Conservation (phyloP, 1,284 basidiomycete genomes). For the Leccinum subrobustum region DNA sequence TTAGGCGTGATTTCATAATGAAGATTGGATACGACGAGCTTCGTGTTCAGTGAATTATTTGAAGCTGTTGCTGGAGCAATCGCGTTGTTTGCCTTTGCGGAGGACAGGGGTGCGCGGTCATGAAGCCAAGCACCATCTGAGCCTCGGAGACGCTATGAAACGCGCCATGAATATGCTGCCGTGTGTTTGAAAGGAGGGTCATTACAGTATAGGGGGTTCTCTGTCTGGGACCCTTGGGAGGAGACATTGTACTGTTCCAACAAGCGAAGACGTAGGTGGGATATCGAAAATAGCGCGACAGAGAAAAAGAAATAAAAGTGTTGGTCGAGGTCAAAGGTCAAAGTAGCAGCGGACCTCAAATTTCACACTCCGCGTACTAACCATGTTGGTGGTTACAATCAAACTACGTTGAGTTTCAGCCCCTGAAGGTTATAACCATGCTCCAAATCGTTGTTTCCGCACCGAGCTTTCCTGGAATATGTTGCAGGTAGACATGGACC, state of each 20-base stretch:
- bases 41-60: conserved; percentile 45
- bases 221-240: conserved; percentile 24
- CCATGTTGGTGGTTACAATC: background rate
- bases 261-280: background rate
- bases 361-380: conserved; percentile 12
- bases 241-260: conserved; percentile 19
- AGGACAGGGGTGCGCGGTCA: conserved; percentile 59
- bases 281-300: background rate
- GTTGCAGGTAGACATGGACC: background rate
- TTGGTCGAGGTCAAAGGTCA: background rate
- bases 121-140: conserved; percentile 69
- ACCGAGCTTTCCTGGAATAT: background rate
- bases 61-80: conserved; percentile 27
- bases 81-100: conserved; percentile 28
- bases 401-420: background rate
- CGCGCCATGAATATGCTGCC: background rate
- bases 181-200: background rate
- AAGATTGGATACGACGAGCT: conserved; percentile 82
- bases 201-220: conserved; percentile 31
- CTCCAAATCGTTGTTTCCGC: too few relatives aligned
- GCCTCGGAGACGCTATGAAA: conserved; percentile 31
- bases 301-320: background rate
- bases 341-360: conserved; percentile 15
- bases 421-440: too few relatives aligned
- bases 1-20: conserved; percentile 92